Conservation (phyloP, 495 filamentous ascomycete genomes). For the Diplogelasinospora grovesii region DNA sequence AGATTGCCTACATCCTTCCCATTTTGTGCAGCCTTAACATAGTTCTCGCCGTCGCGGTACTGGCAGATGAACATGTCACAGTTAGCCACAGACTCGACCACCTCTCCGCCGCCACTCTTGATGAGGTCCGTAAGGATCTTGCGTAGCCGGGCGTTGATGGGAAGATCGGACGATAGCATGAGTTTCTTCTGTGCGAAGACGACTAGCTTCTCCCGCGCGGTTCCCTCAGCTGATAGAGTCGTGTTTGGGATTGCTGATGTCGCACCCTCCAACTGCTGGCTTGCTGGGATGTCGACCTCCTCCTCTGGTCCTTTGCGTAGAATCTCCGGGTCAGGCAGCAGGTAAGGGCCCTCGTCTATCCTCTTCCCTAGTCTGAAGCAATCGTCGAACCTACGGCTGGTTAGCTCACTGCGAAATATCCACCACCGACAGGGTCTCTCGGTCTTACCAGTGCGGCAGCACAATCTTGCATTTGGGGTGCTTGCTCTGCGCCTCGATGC, state of each 20-base stretch:
- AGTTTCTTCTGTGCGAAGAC: slow-evolving; percentile 63
- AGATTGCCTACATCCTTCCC: slow-evolving; percentile 85
- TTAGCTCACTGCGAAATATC: slow-evolving; percentile 18
- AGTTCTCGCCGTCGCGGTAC: slow-evolving; percentile 75
- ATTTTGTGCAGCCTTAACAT: slow-evolving; percentile 63
- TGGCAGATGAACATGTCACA: slow-evolving; percentile 82
- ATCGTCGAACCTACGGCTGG: slow-evolving; percentile 73
- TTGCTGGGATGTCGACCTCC: slow-evolving; percentile 47
- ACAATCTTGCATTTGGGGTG: slow-evolving; percentile 70
- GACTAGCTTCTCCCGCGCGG: slow-evolving; percentile 30
- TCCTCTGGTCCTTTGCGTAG: slow-evolving; percentile 49
- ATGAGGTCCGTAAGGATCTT: slow-evolving; percentile 66
- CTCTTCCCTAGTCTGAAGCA: slow-evolving; percentile 84
- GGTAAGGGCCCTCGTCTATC: slow-evolving; percentile 83
- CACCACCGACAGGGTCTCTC: neutral
- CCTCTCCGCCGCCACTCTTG: slow-evolving; percentile 55
- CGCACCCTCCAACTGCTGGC: slow-evolving; percentile 65
- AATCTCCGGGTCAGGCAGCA: slow-evolving; percentile 80
- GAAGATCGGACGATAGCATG: slow-evolving; percentile 64
- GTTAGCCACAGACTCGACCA: slow-evolving; percentile 59
- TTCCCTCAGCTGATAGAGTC: slow-evolving; percentile 25
- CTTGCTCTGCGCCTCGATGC: slow-evolving; percentile 54
- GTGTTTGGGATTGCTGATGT: slow-evolving; percentile 54
- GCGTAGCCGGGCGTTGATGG: slow-evolving; percentile 56
- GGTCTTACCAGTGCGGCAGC: slow-evolving; percentile 83